Evolutionary conservation across 768 basidiomycete genomes (phyloP), one percentile per base, ranked within the genome.

Genomic region (Serpula lacrymans): DNA sequence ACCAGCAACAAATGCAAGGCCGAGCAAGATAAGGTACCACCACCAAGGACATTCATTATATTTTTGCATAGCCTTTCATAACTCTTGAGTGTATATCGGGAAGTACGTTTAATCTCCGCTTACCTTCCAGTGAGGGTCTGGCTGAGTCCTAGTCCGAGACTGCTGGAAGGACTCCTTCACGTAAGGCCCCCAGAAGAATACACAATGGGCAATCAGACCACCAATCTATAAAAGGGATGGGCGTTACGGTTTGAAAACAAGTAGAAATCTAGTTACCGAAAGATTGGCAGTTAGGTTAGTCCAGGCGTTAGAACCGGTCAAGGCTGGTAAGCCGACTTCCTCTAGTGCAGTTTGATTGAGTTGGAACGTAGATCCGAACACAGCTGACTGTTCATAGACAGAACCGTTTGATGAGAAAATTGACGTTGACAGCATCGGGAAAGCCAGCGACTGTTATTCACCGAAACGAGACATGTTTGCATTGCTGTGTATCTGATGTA

Each of bases 1-100:
- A 78, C 79, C 80, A 14, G 77, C 75, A 23, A 78, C 54, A 62
- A 82, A 80, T 0, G 80, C 53, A 6, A 78, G 52, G 1, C 62
- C 51, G 2, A 80, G 58, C 28, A 81, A 66, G 22, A 66, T 51
- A 7, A 58, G 45, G 53, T 81, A 82, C 80, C 80, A 82, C 66
- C 73, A 80, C 71, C 68, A 70, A 2, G 80, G 80, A 0, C 69
- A 75, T 58, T 82, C 78, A 26, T 72, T 64, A 58, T 82, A 81
- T 53, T 73, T 77, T 47, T 73, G 67, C 72, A 77, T 79, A 1
- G 75, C 72, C 66, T 71, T 23, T 28, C 25, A 45, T 7, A 42
- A n/a, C n/a, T 22, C 13, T 42, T 17, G 20, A 14, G 22, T 21
- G 18, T 12, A 28, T 34, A 46, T 34, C 25, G 16, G 29, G n/a